Evolutionary conservation across 192 early-diverging fungal species (phyloP).

Genomic region (Coemansia aciculifera): DNA sequence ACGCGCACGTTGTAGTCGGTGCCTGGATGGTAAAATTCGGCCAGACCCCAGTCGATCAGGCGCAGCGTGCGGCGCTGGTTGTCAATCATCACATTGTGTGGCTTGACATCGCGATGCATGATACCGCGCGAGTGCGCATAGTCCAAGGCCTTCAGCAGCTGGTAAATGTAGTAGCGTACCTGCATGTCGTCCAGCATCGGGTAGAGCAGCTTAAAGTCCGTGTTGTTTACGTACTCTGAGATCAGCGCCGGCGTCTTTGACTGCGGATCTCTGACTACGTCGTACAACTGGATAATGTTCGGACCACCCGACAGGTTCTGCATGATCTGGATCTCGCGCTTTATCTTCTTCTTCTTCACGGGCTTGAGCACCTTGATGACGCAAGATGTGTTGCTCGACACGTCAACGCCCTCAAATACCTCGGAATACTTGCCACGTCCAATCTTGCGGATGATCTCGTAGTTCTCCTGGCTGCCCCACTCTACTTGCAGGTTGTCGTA

Average conservation of each 20-base stretch:
- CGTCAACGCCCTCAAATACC: constrained; percentile 98
- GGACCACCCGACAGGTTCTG: constrained; percentile 94
- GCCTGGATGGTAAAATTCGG: constrained; percentile 98
- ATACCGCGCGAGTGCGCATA: constrained; percentile 98
- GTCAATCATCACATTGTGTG: constrained; percentile 99
- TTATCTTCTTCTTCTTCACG: constrained; percentile 99
- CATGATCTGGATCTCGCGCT: constrained; percentile 98
- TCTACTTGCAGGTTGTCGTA: constrained; percentile 91
- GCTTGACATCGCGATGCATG: constrained; percentile 99
- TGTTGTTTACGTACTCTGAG: constrained; percentile 97
- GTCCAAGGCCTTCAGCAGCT: constrained; percentile 96
- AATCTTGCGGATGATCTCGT: constrained; percentile 97
- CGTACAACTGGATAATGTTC: constrained; percentile 89
- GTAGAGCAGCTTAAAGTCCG: constrained; percentile 96
- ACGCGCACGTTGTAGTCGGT: constrained; percentile 98
- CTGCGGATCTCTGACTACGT: constrained; percentile 95
- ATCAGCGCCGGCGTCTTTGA: constrained; percentile 96
- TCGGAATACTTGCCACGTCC: constrained; percentile 99
- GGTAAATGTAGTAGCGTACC: constrained; percentile 95
- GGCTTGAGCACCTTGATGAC: constrained; percentile 99
- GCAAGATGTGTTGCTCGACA: constrained; percentile 80
- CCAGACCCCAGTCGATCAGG: constrained; percentile 98
- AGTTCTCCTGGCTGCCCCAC: constrained; percentile 94
- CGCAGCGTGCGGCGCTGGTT: constrained; percentile 91
- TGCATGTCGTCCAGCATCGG: constrained; percentile 93